Base-by-base conservation (phyloP, 225 moss, liverwort and hornwort genomes). In the Pseudoscleropodium purum region DNA sequence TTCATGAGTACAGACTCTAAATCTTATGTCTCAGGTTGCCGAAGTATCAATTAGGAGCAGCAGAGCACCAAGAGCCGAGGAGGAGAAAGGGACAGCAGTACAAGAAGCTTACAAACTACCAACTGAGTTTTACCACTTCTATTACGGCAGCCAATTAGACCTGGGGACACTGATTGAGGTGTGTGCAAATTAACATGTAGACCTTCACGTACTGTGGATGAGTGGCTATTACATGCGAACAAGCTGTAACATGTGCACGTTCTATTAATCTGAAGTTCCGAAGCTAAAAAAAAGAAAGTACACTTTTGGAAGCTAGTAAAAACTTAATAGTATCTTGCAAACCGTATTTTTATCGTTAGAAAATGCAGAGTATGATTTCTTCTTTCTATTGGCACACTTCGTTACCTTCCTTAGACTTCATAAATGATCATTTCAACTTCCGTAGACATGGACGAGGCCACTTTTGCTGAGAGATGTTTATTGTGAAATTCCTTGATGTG, bases 121-220 rank as follows among this genome's bases (percentile, higher is more conserved):
- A 57, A 86, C 94, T 84, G 99, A 97, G 79, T 96, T 97, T 87
- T 93, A 96, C 85, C 95, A 99, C 75, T 97, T 96, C 88, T 97
- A 95, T 90, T 93, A 93, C 90, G 96, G 97, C 87, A 97, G 97
- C 91, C 96, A 92, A 90, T 91, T 92, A 73, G 94, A 99, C 89
- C 93, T 99, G 91, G 97, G 96, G 82, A 91, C 95, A 74, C 93
- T 99, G 70, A 95, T 97, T 92, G 97, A 97, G 97, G 98, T 97
- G 86, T 83, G 85, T 67, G 74, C 74, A 76, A 54, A 66, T 45
- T 21, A 74, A 37, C n/a, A 57, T 66, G 45, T 64, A 60, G 25
- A 64, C 37, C 26, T 83, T 57, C 27, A 13, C 49, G 65, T 30
- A 61, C 66, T 51, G 49, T 81, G 33, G 49, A 92, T 49, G 54